phyloP scores from a whole-genome alignment of 176 grass and related monocot genomes.

The Olyra latifolia region DNA sequence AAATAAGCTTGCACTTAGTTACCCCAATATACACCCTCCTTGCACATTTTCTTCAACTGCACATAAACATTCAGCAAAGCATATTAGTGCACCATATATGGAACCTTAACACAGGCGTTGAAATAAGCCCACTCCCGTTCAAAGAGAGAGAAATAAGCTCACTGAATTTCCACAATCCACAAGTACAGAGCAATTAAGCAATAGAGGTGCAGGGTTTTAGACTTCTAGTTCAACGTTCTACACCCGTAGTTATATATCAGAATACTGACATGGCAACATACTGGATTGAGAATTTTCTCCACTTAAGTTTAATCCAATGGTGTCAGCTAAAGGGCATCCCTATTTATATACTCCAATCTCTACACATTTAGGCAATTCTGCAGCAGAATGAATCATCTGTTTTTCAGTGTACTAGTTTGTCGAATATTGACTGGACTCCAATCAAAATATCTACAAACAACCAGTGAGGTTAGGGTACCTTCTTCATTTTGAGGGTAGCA shows the following conservation, averaged over 20 bases:
- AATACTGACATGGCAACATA: neutral
- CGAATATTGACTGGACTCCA: neutral
- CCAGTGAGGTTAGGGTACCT: too few relatives aligned
- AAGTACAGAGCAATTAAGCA: neutral
- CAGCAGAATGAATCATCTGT: neutral
- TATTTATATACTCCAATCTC: neutral
- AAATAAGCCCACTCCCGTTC: neutral
- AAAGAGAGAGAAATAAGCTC: neutral
- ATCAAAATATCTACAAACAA: too few relatives aligned
- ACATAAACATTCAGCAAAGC: neutral
- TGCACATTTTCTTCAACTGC: conserved; percentile 81
- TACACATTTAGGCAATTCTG: neutral
- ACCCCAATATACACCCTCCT: conserved; percentile 90
- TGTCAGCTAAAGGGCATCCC: neutral
- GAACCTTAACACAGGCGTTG: neutral
- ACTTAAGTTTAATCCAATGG: neutral
- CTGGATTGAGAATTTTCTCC: neutral
- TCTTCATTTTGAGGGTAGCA: too few relatives aligned
- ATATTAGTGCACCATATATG: neutral
- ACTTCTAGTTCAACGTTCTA: neutral
- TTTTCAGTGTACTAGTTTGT: neutral
- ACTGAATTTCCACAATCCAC: neutral
- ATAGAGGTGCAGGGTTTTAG: neutral
- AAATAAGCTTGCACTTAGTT: neutral
- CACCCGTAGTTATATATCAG: neutral